phyloP scores from a whole-genome alignment of 306 rosid species.

The Corylus avellana region DNA sequence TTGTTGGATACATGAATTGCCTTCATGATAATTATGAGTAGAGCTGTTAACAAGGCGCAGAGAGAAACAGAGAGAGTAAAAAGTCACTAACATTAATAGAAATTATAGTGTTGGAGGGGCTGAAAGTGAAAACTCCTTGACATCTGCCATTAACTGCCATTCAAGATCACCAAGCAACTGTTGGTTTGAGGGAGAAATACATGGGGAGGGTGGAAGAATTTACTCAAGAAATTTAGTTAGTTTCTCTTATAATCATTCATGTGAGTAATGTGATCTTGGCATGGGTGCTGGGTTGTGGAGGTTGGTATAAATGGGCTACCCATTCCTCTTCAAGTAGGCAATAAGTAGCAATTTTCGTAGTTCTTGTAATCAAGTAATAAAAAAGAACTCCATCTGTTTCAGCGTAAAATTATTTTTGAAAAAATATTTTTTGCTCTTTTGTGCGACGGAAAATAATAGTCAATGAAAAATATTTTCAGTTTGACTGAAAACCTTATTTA shows the following conservation, averaged over 20 bases:
- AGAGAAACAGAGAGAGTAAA: not conserved
- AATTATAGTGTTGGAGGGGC: not conserved
- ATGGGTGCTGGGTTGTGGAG: not conserved
- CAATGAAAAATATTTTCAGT: no score
- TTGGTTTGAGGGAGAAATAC: not conserved
- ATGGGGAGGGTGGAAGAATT: not conserved
- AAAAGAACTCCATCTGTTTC: not conserved
- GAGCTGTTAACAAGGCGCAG: not conserved
- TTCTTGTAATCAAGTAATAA: not conserved
- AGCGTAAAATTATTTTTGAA: no score
- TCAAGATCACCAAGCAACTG: not conserved
- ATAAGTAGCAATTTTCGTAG: not conserved
- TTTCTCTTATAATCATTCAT: not conserved
- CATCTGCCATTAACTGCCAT: not conserved
- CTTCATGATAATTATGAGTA: conserved; percentile 2
- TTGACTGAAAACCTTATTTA: no score
- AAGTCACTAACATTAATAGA: not conserved
- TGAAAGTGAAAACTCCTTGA: not conserved
- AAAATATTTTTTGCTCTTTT: no score
- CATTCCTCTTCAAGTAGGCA: not conserved
- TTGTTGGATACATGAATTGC: not conserved
- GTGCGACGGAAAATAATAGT: no score
- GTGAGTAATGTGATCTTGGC: not conserved
- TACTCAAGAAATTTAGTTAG: not conserved
- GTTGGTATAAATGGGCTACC: not conserved